These are phyloP conservation scores for Yamadazyma kitorensis DNA, from an alignment of 805 yeast genomes.

Conservation along the genomic window DNA sequence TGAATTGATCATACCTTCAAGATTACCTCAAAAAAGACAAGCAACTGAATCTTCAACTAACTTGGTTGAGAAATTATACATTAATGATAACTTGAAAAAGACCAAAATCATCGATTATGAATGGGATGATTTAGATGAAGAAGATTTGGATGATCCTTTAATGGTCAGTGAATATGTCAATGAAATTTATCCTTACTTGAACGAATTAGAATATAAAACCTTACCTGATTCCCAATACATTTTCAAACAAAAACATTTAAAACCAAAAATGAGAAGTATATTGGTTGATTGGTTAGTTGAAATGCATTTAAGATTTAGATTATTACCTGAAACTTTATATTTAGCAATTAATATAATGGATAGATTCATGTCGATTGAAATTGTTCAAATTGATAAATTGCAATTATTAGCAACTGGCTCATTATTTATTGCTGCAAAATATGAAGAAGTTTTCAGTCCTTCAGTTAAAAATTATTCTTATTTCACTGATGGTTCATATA, in stretches of 20 bases:
- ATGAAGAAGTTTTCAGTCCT: conserved; percentile 89
- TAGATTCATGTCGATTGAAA: conserved; percentile 72
- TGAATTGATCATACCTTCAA: conserved; percentile 22
- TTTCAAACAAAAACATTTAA: conserved; percentile 59
- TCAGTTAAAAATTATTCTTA: conserved; percentile 81
- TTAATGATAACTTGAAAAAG: conserved; percentile 30
- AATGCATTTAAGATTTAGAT: conserved; percentile 78
- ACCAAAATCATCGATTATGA: conserved; percentile 41
- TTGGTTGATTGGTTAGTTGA: conserved; percentile 93
- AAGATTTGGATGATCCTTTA: conserved; percentile 65
- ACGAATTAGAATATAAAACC: conserved; percentile 67
- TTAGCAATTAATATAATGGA: conserved; percentile 85
- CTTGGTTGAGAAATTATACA: conserved; percentile 32
- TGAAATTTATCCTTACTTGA: conserved; percentile 80
- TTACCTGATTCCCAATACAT: conserved; percentile 72
- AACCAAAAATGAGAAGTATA: conserved; percentile 82
- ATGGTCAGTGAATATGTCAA: conserved; percentile 93
- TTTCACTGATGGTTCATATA: conserved; percentile 82
- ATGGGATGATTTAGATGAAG: conserved; percentile 75
- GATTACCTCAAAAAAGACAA: conserved; percentile 49
- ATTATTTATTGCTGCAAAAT: conserved; percentile 85
- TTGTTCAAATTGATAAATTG: conserved; percentile 71
- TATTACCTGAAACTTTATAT: conserved; percentile 82
- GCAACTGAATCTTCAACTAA: conserved; percentile 56
- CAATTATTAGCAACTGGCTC: conserved; percentile 86